Percentiles rank a stretch among this genome's conserved stretches.
These are phyloP conservation scores for Macrotyloma uniflorum DNA, from an alignment of 306 rosid species.

Conservation along the genomic window DNA sequence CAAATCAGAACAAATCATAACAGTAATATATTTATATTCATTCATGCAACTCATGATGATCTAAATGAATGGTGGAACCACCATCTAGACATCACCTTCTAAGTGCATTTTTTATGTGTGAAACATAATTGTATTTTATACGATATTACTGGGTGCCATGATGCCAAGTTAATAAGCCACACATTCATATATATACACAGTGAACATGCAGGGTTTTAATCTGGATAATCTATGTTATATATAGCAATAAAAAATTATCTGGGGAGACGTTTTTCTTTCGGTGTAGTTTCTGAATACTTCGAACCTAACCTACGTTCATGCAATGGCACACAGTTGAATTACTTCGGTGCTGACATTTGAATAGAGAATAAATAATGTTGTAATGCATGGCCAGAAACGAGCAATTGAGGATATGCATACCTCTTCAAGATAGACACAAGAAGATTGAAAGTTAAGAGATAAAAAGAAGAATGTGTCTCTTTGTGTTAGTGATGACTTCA, in stretches of 20 bases:
- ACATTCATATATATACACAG: no score
- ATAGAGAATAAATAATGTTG: neutral
- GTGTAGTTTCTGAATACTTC: slow-evolving; percentile 23
- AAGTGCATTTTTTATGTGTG: neutral
- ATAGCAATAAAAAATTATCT: no score
- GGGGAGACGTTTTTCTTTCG: no score
- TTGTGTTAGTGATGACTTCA: neutral
- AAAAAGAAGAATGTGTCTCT: neutral
- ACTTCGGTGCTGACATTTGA: slow-evolving; percentile 27
- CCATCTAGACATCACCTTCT: neutral
- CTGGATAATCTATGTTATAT: no score
- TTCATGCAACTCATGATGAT: neutral
- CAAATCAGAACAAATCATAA: neutral
- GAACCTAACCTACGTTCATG: neutral
- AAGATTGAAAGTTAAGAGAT: slow-evolving; percentile 1
- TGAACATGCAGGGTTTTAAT: no score
- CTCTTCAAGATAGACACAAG: slow-evolving; percentile 27
- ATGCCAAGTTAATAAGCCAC: neutral
- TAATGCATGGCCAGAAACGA: neutral
- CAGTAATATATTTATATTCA: neutral
- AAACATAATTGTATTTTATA: neutral
- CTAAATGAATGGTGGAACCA: neutral
- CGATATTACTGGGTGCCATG: neutral
- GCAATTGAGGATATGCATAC: neutral
- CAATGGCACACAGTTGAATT: neutral